A percentile compares a stretch with the other conserved stretches of the same genome.
Conservation (phyloP, 2,329 filamentous ascomycete genomes). For the Ophioceras dolichostomum region DNA sequence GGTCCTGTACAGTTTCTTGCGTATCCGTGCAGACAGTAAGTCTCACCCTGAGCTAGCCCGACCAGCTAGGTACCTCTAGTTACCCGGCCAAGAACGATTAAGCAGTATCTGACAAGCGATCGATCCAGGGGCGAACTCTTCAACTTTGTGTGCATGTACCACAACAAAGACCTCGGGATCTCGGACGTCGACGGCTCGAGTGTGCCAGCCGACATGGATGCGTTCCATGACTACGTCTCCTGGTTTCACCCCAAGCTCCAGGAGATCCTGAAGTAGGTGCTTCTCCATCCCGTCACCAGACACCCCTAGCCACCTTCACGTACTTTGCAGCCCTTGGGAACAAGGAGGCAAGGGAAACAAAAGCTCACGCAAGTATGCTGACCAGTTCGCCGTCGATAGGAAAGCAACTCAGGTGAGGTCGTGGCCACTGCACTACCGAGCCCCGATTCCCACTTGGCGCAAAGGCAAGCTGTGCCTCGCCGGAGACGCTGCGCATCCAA, state of each 20-base stretch:
- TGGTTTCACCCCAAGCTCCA: background rate
- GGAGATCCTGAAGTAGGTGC: background rate
- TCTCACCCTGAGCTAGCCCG: too few relatives aligned
- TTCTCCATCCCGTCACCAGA: too few relatives aligned
- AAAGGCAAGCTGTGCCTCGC: conserved; percentile 18
- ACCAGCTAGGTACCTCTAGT: too few relatives aligned
- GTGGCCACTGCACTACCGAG: conserved; percentile 22
- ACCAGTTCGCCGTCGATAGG: too few relatives aligned
- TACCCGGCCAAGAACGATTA: too few relatives aligned
- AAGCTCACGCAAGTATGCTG: too few relatives aligned
- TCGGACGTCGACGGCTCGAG: background rate
- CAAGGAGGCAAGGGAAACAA: too few relatives aligned
- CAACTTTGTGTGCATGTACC: conserved; percentile 19
- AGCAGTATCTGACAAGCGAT: too few relatives aligned
- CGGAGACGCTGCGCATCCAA: conserved; percentile 25
- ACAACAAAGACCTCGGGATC: conserved; percentile 11
- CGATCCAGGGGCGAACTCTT: background rate
- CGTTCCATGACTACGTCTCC: background rate
- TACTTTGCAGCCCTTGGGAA: too few relatives aligned
- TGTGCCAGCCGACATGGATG: background rate
- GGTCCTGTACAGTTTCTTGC: conserved; percentile 15
- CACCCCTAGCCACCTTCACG: too few relatives aligned
- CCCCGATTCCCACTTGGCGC: conserved; percentile 18
- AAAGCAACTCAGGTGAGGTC: conserved; percentile 21
- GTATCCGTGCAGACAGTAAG: conserved; percentile 20